Conservation (phyloP, 2,329 filamentous ascomycete species). For the Xylariaceae sp. region DNA sequence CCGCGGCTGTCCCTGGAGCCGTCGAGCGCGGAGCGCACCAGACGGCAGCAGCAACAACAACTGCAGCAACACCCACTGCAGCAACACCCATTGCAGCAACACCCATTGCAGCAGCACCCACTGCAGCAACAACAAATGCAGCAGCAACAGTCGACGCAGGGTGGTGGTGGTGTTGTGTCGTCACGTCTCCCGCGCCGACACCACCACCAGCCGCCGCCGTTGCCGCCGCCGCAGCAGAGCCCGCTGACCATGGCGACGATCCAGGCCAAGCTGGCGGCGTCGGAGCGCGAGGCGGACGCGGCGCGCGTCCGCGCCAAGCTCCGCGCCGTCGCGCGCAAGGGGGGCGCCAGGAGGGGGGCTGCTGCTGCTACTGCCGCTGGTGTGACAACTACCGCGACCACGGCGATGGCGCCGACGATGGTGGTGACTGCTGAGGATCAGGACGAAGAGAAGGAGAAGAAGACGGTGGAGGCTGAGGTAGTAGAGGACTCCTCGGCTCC, state of each 20-base stretch:
- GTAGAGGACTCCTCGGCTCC: too few species aligned
- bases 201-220: too few species aligned
- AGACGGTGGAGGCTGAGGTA: constrained; percentile 3
- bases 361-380: too few species aligned
- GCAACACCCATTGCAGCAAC: constrained; percentile 4
- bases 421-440: not conserved
- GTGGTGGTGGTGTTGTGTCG: too few species aligned
- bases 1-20: constrained; percentile 1
- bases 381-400: too few species aligned
- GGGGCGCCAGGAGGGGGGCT: constrained; percentile 23
- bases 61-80: too few species aligned
- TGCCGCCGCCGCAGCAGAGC: constrained; percentile 36
- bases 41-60: constrained; percentile 2
- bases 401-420: not conserved
- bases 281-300: constrained; percentile 56
- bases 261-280: constrained; percentile 55
- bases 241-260: constrained; percentile 55
- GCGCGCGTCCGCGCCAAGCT: constrained; percentile 56
- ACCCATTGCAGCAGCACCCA: constrained; percentile 1
- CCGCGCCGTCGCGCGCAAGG: constrained; percentile 40
- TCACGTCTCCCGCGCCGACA: constrained; percentile 28
- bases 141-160: constrained; percentile 1
- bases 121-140: too few species aligned
- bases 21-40: constrained; percentile 5
- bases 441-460: constrained; percentile 14